Evolutionary conservation across 1,139 yeast genomes (phyloP), one percentile per base, ranked within the genome.

Genomic region (Magnusiomyces sp.): DNA sequence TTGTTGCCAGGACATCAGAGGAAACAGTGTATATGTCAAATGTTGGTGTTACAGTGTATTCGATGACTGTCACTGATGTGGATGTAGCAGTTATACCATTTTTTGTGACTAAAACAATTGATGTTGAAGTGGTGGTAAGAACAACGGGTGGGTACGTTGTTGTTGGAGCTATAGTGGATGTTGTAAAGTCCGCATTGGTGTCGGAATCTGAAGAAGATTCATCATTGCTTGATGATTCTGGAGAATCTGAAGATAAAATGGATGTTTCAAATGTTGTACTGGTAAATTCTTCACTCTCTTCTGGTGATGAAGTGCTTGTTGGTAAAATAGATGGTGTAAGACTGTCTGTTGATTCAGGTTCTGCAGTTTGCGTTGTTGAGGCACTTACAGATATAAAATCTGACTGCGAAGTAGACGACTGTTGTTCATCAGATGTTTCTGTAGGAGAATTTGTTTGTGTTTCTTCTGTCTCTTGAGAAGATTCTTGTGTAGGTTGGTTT

Each of bases 31-130:
- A 47, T 16, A 51, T 45, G 34, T 51, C 54, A 45, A 51, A 51
- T 1, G 54, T 49, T 5, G 54, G 54, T 13, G 54, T 51, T 9
- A 51, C 43, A 11, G 54, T 51, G 32, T 45, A 49, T 13, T 6
- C 7, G 4, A 49, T 20, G 2, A 49, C 40, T 2, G 52, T 42
- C 16, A 49, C 43, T 3, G 51, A 48, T 4, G 54, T 51, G 2
- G 39, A 36, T 2, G 54, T 51, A 6, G 52, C 50, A 16, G 50
- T 49, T 5, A 40, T 45, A 9, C 47, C 48, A 4, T 29, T n/a
- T 13, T 40, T 41, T 1, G 54, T 51, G 11, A 51, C 32, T 1
- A 51, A 16, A 5, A 49, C 9, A 33, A 51, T 34, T 33, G 40
- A 41, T 1, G 54, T 51, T n/a, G 48, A 51, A 7, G 54, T 51